Evolutionary conservation across 768 basidiomycete species (phyloP).

Genomic region (Fomitopsis serialis): DNA sequence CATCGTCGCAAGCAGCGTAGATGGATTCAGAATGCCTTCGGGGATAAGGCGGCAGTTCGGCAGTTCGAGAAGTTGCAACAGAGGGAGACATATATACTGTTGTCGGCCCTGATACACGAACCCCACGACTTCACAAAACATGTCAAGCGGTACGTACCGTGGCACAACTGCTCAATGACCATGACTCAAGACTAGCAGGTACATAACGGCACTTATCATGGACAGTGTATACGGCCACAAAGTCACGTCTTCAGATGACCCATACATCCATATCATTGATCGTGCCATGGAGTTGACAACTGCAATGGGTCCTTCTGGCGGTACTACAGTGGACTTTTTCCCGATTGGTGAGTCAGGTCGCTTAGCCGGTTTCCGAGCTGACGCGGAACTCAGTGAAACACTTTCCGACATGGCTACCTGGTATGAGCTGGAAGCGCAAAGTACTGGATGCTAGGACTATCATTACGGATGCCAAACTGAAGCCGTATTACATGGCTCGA

Average conservation of each 20-base stretch:
- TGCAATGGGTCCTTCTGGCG: constrained; percentile 5
- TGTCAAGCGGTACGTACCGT: background rate
- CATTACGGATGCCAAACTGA: constrained; percentile 11
- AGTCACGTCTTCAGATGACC: constrained; percentile 9
- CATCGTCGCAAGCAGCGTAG: constrained; percentile 16
- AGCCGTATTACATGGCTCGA: constrained; percentile 17
- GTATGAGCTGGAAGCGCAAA: constrained; percentile 20
- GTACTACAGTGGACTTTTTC: constrained; percentile 11
- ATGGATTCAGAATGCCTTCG: constrained; percentile 13
- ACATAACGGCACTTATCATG: constrained; percentile 24
- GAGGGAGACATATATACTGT: constrained; percentile 5
- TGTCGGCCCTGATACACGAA: constrained; percentile 8
- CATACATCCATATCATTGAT: constrained; percentile 8
- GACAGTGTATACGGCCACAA: constrained; percentile 17
- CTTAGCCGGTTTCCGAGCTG: background rate
- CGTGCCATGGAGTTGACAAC: constrained; percentile 8
- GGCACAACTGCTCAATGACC: too few relatives aligned
- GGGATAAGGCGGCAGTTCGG: background rate
- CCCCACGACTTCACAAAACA: background rate
- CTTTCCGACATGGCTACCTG: constrained; percentile 23
- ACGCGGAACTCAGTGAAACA: constrained; percentile 11
- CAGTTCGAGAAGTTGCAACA: constrained; percentile 7
- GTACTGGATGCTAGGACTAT: constrained; percentile 12
- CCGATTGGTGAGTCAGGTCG: constrained; percentile 8
- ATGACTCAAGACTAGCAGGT: constrained; percentile 15